Conservation (phyloP, 139 green algal species). For the Astrephomene gubernaculifera region DNA sequence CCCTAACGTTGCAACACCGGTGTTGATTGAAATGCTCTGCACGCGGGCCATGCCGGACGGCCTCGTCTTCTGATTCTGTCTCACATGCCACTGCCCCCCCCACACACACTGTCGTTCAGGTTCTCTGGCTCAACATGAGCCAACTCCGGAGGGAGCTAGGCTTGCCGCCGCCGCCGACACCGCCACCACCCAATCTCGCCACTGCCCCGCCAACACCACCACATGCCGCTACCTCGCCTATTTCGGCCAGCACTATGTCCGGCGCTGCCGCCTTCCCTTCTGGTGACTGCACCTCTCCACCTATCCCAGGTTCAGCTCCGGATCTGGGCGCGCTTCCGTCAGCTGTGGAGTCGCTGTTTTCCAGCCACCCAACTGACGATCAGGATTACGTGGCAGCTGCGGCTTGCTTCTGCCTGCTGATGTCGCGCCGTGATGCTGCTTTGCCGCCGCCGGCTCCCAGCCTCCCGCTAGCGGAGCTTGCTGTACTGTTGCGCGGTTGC, state of each 20-base stretch:
- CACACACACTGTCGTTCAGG: too few species aligned
- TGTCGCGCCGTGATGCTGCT: not conserved
- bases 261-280: not conserved
- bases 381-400: conserved; percentile 28
- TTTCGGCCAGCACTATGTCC: not conserved
- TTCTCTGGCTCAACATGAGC: conserved; percentile 28
- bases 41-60: too few species aligned
- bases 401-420: conserved; percentile 29
- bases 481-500: not conserved
- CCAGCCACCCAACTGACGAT: conserved; percentile 26
- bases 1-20: too few species aligned
- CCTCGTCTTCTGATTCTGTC: too few species aligned
- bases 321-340: not conserved
- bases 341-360: conserved; percentile 22
- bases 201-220: not conserved
- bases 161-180: not conserved
- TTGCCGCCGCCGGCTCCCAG: conserved; percentile 2
- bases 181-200: not conserved
- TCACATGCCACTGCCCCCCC: too few species aligned
- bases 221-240: not conserved
- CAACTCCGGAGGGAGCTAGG: conserved; percentile 14
- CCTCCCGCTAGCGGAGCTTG: conserved; percentile 39
- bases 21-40: too few species aligned
- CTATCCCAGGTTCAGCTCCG: not conserved
- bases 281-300: not conserved